Percentiles rank a stretch among this genome's conserved stretches.
These are phyloP conservation scores for Lippia alba DNA, from an alignment of 305 asterid species.

Conservation along the genomic window DNA sequence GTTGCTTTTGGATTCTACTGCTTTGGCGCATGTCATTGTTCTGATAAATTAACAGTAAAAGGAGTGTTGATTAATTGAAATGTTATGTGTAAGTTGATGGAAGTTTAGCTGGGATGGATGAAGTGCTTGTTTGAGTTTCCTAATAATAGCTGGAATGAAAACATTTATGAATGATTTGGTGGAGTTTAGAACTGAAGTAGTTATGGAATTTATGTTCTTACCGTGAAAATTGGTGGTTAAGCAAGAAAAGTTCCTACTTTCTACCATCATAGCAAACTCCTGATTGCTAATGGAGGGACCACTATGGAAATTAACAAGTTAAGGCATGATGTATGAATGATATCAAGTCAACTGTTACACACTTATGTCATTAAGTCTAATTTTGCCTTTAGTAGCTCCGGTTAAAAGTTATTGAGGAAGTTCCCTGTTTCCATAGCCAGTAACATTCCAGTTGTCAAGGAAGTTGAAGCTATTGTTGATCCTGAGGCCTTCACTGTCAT, in stretches of 20 bases:
- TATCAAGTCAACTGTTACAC: constrained; percentile 22
- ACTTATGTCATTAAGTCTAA: background rate
- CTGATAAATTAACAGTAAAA: background rate
- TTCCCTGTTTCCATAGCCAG: constrained; percentile 64
- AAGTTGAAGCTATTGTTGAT: constrained; percentile 74
- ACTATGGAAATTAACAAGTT: background rate
- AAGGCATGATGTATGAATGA: background rate
- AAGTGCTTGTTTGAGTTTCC: background rate
- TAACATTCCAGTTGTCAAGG: constrained; percentile 80
- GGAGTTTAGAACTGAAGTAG: constrained; percentile 5
- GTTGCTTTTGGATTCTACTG: background rate
- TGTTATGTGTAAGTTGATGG: background rate
- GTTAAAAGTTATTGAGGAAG: constrained; percentile 69
- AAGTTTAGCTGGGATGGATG: background rate
- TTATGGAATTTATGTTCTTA: background rate
- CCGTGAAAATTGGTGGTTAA: background rate
- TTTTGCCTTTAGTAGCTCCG: background rate
- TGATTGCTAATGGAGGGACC: background rate
- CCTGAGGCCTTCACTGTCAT: constrained; percentile 75
- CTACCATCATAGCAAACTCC: background rate
- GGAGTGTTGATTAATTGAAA: constrained; percentile 20
- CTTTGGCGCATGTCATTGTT: background rate
- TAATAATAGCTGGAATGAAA: background rate
- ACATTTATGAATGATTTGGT: background rate
- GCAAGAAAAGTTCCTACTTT: background rate